Base-by-base conservation (phyloP, 83 land plant species). In the Picea abies region DNA sequence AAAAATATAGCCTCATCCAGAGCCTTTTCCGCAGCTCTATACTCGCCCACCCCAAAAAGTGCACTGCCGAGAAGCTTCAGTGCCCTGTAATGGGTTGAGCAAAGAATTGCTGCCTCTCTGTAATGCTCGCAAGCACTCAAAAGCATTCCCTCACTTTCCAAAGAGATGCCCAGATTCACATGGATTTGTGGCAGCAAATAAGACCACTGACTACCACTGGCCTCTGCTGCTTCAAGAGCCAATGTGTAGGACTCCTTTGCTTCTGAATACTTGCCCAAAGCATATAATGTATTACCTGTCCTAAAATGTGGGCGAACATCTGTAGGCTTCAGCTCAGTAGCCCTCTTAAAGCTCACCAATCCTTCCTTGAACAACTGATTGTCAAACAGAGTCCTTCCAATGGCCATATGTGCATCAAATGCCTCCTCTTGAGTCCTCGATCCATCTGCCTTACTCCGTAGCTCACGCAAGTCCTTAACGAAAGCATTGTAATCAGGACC, bases 101-200 rank as follows among this genome's bases (percentile, higher is more conserved):
- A 89, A 14, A 94, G 88, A 67, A 96, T 96, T 7, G 99, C 99
- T 63, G 99, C 98, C 87, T 97, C 98, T 39, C 98, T 88, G 90
- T 97, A 97, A 80, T 97, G 95, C 76, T 97, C 99, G 88, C 98
- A 92, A 23, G 99, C 99, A 86, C 92, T 83, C 80, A 97, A 75
- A n/a, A 96, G 87, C 93, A 97, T 90, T 22, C 99, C 89, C 89
- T 93, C 93, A 16, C 91, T 92, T 86, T 96, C 97, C 52, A 91
- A 80, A 4, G 97, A 89, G 68, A 97, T 90, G 1, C 98, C 99
- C 60, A 97, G 87, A 83, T 97, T 97, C 41, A 97, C 97, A 84
- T 97, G 97, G 56, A 97, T 92, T 86, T 97, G 99, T 12, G 99
- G 99, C 70, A 94, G 90, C 63, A 96, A 87, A 69, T 87, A 76